Percentiles rank a stretch among this genome's conserved stretches.
These are phyloP conservation scores for Mycogone perniciosa DNA, from an alignment of 2,329 filamentous ascomycete genomes.

Conservation along the genomic window DNA sequence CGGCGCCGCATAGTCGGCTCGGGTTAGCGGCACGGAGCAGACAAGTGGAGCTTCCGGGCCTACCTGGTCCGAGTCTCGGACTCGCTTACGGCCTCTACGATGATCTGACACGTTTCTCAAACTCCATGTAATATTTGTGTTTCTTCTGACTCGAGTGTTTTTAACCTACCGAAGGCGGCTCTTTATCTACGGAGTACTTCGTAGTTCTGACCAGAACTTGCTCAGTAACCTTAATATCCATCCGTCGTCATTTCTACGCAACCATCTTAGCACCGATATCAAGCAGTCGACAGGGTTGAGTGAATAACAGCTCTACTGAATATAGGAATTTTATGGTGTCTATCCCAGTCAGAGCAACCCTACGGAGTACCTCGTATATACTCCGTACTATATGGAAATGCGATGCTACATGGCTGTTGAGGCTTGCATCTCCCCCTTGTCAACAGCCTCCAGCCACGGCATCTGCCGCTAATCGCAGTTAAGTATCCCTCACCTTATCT, in stretches of 20 bases:
- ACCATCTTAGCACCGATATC: background rate
- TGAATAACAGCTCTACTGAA: no score
- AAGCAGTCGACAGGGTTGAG: no score
- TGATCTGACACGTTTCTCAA: background rate
- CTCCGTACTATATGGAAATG: background rate
- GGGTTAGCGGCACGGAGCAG: no score
- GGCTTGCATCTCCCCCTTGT: background rate
- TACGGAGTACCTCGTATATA: background rate
- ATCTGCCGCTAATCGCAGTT: no score
- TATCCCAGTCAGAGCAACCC: background rate
- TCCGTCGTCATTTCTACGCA: conserved; percentile 1
- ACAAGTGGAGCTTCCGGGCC: no score
- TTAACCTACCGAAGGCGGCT: no score
- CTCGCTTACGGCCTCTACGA: background rate
- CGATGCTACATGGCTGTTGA: background rate
- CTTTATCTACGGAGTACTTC: no score
- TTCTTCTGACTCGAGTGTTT: no score
- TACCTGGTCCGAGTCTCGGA: background rate
- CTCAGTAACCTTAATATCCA: no score
- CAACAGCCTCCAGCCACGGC: background rate
- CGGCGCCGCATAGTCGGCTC: no score
- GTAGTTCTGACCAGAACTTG: no score
- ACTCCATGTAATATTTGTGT: background rate
- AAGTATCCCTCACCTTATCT: no score
- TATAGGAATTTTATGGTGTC: background rate